Evolutionary conservation across 2,329 filamentous ascomycete genomes (phyloP), one percentile per base, ranked within the genome.

Genomic region (Stagonosporopsis cucurbitacearum): DNA sequence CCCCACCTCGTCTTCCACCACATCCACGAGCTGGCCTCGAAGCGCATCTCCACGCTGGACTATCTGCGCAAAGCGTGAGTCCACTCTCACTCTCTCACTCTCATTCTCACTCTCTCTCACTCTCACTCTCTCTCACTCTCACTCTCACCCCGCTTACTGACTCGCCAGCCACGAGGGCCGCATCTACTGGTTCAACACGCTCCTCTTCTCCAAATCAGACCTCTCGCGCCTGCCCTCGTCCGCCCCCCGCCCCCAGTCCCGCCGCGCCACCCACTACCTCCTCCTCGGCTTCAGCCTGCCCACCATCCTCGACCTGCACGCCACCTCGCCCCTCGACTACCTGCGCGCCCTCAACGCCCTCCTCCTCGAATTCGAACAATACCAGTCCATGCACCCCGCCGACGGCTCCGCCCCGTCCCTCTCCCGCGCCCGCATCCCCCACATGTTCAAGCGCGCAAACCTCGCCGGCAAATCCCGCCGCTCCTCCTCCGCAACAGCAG

Each of bases 101-200:
- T 17, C 6, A n/a, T 7, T 25, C 15, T 15, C 15, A 2, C 20
- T 3, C n/a, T 11, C 5, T 11, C n/a, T 4, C n/a, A 6, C 37
- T 20, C 3, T 22, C 17, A 3, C 36, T 2, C 36, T 15, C 42
- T 11, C 37, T 1, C 39, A 25, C 42, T 23, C 26, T 20, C n/a
- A 3, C 20, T 25, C 25, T 4, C 26, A 7, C 30, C 17, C 11
- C 36, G 66, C 53, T 68, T 54, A 30, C 28, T 30, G 9, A 30
- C 30, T 13, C 2, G n/a, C 6, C 72, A 96, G 92, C 25, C 93
- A 99, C 72, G 92, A 97, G 78, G 93, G 94, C 58, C 88, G 92
- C 55, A 88, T 96, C 37, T 98, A 96, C 80, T 98, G 95, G 93
- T 97, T 98, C 82, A 97, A 97, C 78, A 97, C 95, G 0, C 86